Evolutionary conservation across 1,139 yeast species (phyloP), one percentile per base, ranked within the genome.

Genomic region (Meyerozyma sp.): DNA sequence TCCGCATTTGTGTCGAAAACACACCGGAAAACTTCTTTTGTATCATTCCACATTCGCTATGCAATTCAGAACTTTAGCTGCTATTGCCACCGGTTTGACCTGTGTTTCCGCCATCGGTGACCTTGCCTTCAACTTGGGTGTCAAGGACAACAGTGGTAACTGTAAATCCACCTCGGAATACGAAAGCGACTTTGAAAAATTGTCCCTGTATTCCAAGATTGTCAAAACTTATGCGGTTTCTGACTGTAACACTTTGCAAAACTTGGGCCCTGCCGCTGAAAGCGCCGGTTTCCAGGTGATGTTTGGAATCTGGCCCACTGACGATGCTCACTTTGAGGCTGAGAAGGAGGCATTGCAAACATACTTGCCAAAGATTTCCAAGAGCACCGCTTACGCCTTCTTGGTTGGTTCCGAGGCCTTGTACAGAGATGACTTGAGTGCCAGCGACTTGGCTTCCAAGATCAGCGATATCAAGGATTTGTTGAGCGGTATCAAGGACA

Each of bases 361-460:
- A n/a, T 82, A 83, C 65, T 77, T 90, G 63, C 95, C 96, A 55
- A 67, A 58, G 35, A 74, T 88, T 52, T 83, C 90, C 45, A 75
- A 75, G 48, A 72, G 78, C 46, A 79, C 90, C 50, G 76, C 89
- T 57, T 79, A 81, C 57, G 85, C 81, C 36, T 74, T 90, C 69
- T 73, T 86, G 44, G 96, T 90, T 52, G 96, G 96, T 53, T 88
- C 96, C 29, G 97, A 90, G 73, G 91, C 95, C 48, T 74, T 90
- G 55, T 89, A 89, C 77, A 86, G 96, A 76, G 79, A 68, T 39
- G 96, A 89, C 63, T 54, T 89, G 66, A 74, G 88, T 43, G 89
- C 95, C 40, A 54, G 69, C 21, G 79, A 77, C 44, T 77, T 87
- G 61, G 91, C 94, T 44, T 64, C 62, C 54, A 76, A 75, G 59